These are phyloP conservation scores for Trametes gibbosa DNA, from an alignment of 768 basidiomycete genomes.

Conservation along the genomic window DNA sequence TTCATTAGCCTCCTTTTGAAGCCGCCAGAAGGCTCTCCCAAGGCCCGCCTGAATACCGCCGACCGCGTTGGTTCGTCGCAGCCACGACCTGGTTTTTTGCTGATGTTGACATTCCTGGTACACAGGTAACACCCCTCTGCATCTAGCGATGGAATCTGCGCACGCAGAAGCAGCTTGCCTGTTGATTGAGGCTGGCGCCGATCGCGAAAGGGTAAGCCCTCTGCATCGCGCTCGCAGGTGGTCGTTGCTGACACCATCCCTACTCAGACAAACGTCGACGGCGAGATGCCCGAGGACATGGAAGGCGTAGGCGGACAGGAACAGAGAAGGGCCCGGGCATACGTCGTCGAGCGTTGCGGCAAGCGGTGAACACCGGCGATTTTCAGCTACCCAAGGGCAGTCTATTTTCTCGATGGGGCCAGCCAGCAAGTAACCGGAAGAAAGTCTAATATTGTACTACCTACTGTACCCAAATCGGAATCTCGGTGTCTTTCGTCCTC, in stretches of 20 bases:
- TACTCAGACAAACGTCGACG: constrained; percentile 60
- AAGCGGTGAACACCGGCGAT: constrained; percentile 35
- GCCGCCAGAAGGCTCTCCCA: constrained; percentile 70
- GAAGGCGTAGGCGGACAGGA: constrained; percentile 89
- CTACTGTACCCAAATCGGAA: not conserved
- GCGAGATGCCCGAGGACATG: constrained; percentile 82
- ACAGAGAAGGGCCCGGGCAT: constrained; percentile 74
- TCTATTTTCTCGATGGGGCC: not conserved
- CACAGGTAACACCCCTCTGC: constrained; percentile 90
- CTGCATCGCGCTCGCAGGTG: not conserved
- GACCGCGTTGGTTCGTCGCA: constrained; percentile 64
- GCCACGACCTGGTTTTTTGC: not conserved
- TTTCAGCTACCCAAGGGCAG: not conserved
- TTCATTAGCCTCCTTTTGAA: constrained; percentile 86
- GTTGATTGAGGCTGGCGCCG: constrained; percentile 93
- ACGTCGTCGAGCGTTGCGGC: constrained; percentile 76
- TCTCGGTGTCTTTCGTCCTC: constrained; percentile 3
- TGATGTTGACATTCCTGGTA: constrained; percentile 17
- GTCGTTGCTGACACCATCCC: constrained; percentile 1
- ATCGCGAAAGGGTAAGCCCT: constrained; percentile 73
- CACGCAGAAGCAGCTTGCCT: constrained; percentile 88
- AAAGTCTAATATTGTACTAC: constrained; percentile 3
- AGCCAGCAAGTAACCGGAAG: not conserved
- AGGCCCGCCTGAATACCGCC: constrained; percentile 82
- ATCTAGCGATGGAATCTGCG: constrained; percentile 96